Conservation (phyloP, 257 asterid genomes). For the Fraxinus cuspidata region DNA sequence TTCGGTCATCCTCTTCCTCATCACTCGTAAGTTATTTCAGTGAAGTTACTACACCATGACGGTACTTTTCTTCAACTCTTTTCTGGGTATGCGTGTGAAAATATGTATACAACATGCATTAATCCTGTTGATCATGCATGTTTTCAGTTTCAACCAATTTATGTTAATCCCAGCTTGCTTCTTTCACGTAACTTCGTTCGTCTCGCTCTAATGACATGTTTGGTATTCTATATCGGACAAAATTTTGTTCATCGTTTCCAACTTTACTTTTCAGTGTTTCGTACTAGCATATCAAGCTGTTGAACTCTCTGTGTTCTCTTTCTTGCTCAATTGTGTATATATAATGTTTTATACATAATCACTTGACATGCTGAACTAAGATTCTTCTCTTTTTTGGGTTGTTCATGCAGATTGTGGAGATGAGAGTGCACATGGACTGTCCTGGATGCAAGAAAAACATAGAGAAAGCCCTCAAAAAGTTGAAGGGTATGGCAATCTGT, state of each 20-base stretch:
- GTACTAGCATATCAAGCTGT: no score
- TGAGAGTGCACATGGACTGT: conserved; percentile 89
- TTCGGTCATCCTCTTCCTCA: neutral
- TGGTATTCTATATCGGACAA: neutral
- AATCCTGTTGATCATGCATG: neutral
- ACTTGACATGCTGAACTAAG: no score
- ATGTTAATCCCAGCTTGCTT: neutral
- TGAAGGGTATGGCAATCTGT: conserved; percentile 44
- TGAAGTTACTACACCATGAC: neutral
- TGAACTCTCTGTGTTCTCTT: no score
- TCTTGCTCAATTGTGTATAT: no score
- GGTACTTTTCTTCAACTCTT: neutral
- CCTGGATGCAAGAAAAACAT: conserved; percentile 69
- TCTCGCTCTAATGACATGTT: neutral
- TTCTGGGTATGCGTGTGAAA: neutral
- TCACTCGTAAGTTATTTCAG: neutral
- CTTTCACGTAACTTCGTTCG: neutral
- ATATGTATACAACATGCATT: neutral
- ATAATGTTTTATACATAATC: neutral
- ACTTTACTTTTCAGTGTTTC: no score
- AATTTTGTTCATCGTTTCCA: neutral
- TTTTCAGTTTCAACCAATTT: neutral
- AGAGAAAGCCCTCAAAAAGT: conserved; percentile 57
- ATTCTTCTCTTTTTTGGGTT: no score
- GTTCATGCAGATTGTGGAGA: conserved; percentile 65